phyloP scores from a whole-genome alignment of 306 rosid species.

The Lathyrus tuberosus region DNA sequence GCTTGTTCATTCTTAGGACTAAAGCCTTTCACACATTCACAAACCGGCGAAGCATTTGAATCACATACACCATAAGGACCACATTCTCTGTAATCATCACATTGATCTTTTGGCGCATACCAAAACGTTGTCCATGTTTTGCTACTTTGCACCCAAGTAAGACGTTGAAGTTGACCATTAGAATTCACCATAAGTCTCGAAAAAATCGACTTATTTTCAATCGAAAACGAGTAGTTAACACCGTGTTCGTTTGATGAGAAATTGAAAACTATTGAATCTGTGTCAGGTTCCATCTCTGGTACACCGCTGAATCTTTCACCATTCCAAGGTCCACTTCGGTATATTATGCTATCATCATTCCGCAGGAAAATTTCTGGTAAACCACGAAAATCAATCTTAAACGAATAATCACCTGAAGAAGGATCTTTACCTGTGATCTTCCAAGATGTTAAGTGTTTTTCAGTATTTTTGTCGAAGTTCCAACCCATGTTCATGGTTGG shows the following conservation, averaged over 20 bases:
- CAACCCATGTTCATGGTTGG: slow-evolving; percentile 78
- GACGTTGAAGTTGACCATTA: slow-evolving; percentile 46
- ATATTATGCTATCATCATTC: neutral
- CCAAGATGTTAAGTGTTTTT: slow-evolving; percentile 67
- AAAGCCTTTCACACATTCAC: slow-evolving; percentile 66
- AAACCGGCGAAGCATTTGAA: slow-evolving; percentile 62
- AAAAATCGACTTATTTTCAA: slow-evolving; percentile 7
- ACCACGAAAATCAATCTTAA: slow-evolving; percentile 54
- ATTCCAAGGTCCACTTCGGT: slow-evolving; percentile 86
- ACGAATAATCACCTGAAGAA: slow-evolving; percentile 52
- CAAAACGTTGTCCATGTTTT: slow-evolving; percentile 56
- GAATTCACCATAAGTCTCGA: slow-evolving; percentile 52
- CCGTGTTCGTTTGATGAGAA: slow-evolving; percentile 42
- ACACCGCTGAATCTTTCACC: slow-evolving; percentile 73
- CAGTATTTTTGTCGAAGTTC: slow-evolving; percentile 46
- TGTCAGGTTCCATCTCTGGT: slow-evolving; percentile 58
- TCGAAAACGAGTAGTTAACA: slow-evolving; percentile 54
- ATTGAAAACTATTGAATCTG: slow-evolving; percentile 38
- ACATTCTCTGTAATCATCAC: slow-evolving; percentile 51
- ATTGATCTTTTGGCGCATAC: slow-evolving; percentile 75
- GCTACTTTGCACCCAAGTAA: slow-evolving; percentile 49
- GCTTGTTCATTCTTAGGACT: slow-evolving; percentile 56
- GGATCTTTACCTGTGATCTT: slow-evolving; percentile 49
- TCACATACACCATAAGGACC: slow-evolving; percentile 72
- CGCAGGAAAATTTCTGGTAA: slow-evolving; percentile 59